Evolutionary conservation across 176 grass and related monocot species (phyloP).

Genomic region (Phyllostachys edulis): DNA sequence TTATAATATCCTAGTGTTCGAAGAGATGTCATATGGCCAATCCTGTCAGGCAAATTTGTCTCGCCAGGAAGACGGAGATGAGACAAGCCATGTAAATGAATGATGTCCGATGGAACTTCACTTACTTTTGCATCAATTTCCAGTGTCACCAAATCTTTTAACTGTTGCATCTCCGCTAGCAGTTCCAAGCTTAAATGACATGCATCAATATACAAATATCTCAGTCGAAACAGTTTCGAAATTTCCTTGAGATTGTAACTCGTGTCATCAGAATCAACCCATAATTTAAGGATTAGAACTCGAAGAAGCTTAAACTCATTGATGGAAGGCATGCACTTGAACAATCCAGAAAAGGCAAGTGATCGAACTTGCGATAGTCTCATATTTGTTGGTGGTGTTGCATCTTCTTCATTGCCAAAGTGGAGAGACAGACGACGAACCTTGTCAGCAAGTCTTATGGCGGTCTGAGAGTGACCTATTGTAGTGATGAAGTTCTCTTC

Average conservation of each 20-base stretch:
- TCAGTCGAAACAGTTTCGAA: background rate
- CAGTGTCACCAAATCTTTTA: background rate
- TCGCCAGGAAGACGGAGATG: background rate
- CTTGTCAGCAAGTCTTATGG: background rate
- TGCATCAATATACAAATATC: background rate
- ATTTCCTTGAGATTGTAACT: background rate
- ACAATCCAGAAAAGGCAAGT: background rate
- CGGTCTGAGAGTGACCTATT: background rate
- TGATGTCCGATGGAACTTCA: background rate
- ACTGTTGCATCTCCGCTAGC: background rate
- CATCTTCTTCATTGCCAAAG: background rate
- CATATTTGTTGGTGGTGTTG: background rate
- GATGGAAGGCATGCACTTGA: background rate
- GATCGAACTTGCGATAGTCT: background rate
- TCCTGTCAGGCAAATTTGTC: background rate
- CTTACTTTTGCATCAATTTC: background rate
- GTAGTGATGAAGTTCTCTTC: background rate
- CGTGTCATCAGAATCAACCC: background rate
- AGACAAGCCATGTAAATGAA: background rate
- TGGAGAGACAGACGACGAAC: background rate
- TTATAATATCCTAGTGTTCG: background rate
- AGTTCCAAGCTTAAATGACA: background rate
- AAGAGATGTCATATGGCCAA: background rate
- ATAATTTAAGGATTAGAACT: background rate
- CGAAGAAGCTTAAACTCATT: too few species aligned